phyloP scores from a whole-genome alignment of 2,329 filamentous ascomycete genomes.

The Seiridium cupressi region DNA sequence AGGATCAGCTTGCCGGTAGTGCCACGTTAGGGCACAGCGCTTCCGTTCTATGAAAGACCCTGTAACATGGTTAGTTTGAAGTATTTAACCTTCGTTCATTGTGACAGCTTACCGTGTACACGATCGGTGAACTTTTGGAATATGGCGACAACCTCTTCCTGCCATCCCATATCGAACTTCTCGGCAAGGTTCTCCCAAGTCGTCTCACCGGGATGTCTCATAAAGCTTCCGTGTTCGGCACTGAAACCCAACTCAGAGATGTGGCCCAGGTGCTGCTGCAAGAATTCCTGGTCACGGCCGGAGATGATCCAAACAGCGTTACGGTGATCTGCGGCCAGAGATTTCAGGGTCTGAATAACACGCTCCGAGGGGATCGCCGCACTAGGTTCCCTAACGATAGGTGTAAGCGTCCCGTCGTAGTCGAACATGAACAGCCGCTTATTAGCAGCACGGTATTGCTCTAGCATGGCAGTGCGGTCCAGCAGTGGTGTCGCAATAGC shows the following conservation, averaged over 20 bases:
- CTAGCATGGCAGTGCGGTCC: constrained; percentile 70
- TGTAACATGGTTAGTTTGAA: constrained; percentile 25
- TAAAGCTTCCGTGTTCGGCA: constrained; percentile 95
- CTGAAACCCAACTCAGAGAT: constrained; percentile 88
- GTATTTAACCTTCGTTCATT: not conserved
- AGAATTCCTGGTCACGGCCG: constrained; percentile 87
- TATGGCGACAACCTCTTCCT: constrained; percentile 75
- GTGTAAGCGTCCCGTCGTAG: constrained; percentile 94
- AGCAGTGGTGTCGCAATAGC: constrained; percentile 77
- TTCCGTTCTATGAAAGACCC: constrained; percentile 93
- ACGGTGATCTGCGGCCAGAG: constrained; percentile 72
- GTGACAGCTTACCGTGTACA: constrained; percentile 65
- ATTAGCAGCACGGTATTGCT: constrained; percentile 70
- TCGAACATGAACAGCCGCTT: constrained; percentile 97
- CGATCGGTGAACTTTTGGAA: constrained; percentile 88
- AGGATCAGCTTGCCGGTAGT: constrained; percentile 88
- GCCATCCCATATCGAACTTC: constrained; percentile 88
- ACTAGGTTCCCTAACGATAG: constrained; percentile 89
- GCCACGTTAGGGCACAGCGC: constrained; percentile 93
- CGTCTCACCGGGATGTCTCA: constrained; percentile 72
- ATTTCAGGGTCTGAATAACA: constrained; percentile 76
- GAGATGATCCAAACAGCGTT: constrained; percentile 99
- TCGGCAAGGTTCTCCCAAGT: constrained; percentile 90
- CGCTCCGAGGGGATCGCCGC: constrained; percentile 84
- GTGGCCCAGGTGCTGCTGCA: constrained; percentile 89